These are phyloP conservation scores for Pseudodiploospora longispora DNA, from an alignment of 2,329 filamentous ascomycete genomes.

Conservation along the genomic window DNA sequence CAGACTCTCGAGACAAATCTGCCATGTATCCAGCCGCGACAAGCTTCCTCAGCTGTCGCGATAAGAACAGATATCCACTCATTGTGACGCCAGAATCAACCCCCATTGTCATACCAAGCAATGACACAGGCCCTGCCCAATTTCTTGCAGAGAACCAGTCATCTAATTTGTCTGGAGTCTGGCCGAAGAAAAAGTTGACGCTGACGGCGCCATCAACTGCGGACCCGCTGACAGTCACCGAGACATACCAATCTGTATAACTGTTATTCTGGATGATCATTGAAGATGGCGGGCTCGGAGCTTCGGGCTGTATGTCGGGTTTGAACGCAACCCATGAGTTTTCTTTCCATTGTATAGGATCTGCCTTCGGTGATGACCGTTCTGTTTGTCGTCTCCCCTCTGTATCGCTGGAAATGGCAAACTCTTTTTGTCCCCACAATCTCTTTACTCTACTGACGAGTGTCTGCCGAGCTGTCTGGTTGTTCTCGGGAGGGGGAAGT, in stretches of 20 bases:
- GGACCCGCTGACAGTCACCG: slow-evolving; percentile 53
- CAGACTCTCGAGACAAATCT: slow-evolving; percentile 27
- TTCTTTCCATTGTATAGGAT: background rate
- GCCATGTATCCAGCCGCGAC: slow-evolving; percentile 28
- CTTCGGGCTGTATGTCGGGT: slow-evolving; percentile 20
- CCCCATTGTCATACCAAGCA: slow-evolving; percentile 38
- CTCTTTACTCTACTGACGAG: slow-evolving; percentile 43
- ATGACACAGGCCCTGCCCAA: slow-evolving; percentile 53
- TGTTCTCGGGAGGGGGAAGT: slow-evolving; percentile 15
- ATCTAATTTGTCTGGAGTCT: slow-evolving; percentile 33
- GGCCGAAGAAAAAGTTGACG: slow-evolving; percentile 61
- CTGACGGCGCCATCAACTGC: slow-evolving; percentile 52
- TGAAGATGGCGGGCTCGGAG: slow-evolving; percentile 14
- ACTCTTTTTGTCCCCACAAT: slow-evolving; percentile 24
- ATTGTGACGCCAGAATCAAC: slow-evolving; percentile 23
- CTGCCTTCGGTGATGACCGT: background rate
- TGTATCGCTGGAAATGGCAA: slow-evolving; percentile 13
- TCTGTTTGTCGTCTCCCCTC: slow-evolving; percentile 2
- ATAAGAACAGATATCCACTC: slow-evolving; percentile 44
- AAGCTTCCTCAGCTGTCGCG: slow-evolving; percentile 40
- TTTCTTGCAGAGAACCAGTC: slow-evolving; percentile 46
- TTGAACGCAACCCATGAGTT: slow-evolving; percentile 1
- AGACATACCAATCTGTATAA: slow-evolving; percentile 61
- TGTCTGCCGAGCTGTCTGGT: slow-evolving; percentile 22
- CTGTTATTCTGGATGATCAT: slow-evolving; percentile 28